Base-by-base conservation (phyloP, 2,329 filamentous ascomycete genomes). In the Nothophaeocryptopus gaeumannii region DNA sequence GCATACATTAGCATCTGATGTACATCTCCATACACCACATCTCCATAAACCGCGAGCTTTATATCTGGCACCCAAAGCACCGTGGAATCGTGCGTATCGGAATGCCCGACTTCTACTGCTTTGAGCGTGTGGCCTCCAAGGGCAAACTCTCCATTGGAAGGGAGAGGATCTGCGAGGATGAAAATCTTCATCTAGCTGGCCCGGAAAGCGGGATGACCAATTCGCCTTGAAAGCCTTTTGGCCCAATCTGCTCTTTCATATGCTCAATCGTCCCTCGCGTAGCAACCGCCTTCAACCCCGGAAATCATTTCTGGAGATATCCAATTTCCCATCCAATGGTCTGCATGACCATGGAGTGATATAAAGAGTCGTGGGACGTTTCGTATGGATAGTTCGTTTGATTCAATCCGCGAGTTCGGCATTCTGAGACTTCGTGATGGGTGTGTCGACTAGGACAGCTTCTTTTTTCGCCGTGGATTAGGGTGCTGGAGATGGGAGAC, bases 291-390 rank as follows among this genome's bases (percentile, higher is more conserved):
- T 48, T 43, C n/a, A 39, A 11, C 8, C 26, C 39, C 2, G 50
- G 50, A 35, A 52, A 52, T 1, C 15, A 30, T 26, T 52, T 41
- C 30, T 36, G 26, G 11, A 53, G 26, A 14, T 38, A 36, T 15
- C 20, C 20, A 5, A 49, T 20, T 20, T 16, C 50, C 50, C 11
- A 53, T 20, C 45, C 44, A 53, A 29, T 53, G 50, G 13, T 53
- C 50, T 11, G 50, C 33, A 33, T 53, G 50, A 30, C 50, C 45
- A 14, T 53, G 50, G n/a, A n/a, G 45, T 53, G 35, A 53, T 49
- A 39, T 53, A 53, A 5, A 53, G 8, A 4, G 31, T 48, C 12
- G 16, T 36, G 2, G 49, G 33, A n/a, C 36, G 35, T 33, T 36
- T 39, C 5, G 35, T 36, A 5, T 43, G 44, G 8, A 40, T 40